Evolutionary conservation across 1,284 basidiomycete species (phyloP), one percentile per base, ranked within the genome.

Genomic region (Rhodotorula sp.): DNA sequence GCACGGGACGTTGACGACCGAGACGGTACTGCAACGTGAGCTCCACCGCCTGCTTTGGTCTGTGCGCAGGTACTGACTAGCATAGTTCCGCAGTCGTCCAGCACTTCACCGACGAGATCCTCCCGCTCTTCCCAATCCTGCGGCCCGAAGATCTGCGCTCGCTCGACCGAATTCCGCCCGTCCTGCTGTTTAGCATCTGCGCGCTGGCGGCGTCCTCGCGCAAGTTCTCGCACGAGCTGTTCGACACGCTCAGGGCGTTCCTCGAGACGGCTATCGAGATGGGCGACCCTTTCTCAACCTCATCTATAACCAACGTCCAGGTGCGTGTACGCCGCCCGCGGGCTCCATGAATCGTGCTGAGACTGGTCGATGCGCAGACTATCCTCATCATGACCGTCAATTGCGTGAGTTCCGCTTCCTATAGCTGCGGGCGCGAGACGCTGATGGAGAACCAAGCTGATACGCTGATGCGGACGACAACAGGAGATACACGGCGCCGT

Each of bases 231-330:
- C 46, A 25, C 57, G 57, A 58, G 13, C 23, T 46, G 14, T 58
- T 58, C 25, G 44, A 58, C 9, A 58, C 44, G 10, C 44, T n/a
- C 1, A 21, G 57, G 5, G 57, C 41, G n/a, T 45, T 25, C 21
- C 25, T 58, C n/a, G 19, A n/a, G 57, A 58, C 57, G 44, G 57
- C 57, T n/a, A 45, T 58, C 23, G 57, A 58, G 57, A 58, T 58
- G 44, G 25, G 25, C 25, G 57, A 58, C 21, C 57, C 57, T 44
- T n/a, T 21, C 4, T 17, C 44, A 14, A n/a, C 44, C 9, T 25
- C 44, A 5, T 42, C 34, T n/a, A 8, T 58, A 7, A 14, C 25
- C 23, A 58, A 58, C 17, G 41, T 58, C 5, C 57, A 58, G 21
- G 57, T 46, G n/a, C 13, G 57, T 12, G 7, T 9, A 4, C 9